A percentile compares a stretch with the other conserved stretches of the same genome.
Conservation (phyloP, 148 eudicot species). For the Amaranthus palmeri region DNA sequence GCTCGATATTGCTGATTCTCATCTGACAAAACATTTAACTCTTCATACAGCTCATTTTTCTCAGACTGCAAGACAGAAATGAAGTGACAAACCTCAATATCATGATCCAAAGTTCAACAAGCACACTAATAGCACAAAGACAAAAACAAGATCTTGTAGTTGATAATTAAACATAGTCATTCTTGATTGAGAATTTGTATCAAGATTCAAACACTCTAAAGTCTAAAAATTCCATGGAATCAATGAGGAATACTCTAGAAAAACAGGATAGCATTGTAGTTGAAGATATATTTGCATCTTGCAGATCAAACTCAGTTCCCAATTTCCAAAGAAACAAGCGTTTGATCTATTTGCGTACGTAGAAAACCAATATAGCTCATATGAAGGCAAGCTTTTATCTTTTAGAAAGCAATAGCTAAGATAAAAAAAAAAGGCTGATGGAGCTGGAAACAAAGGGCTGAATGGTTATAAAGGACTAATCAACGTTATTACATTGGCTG, state of each 20-base stretch:
- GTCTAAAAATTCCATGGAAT: neutral
- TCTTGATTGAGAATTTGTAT: neutral
- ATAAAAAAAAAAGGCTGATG: neutral
- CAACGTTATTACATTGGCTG: too few species aligned
- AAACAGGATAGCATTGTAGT: neutral
- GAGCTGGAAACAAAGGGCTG: neutral
- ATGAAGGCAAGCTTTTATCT: neutral
- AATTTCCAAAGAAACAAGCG: too few species aligned
- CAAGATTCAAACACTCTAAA: neutral
- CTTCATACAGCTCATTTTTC: slow-evolving; percentile 34
- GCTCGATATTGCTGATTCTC: slow-evolving; percentile 51
- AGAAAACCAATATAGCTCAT: neutral
- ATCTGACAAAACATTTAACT: slow-evolving; percentile 36
- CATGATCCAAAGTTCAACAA: neutral
- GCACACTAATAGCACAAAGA: neutral
- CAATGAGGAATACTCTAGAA: neutral
- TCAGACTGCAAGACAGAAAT: slow-evolving; percentile 40
- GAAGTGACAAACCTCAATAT: neutral
- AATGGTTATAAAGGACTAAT: neutral
- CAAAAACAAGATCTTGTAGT: neutral
- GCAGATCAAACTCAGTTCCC: too few species aligned
- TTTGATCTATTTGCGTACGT: too few species aligned
- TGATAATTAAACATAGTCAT: neutral
- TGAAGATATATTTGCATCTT: too few species aligned
- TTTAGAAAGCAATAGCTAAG: too few species aligned